Conservation (phyloP, 2,329 filamentous ascomycete species). For the Tolypocladium pustulatum region DNA sequence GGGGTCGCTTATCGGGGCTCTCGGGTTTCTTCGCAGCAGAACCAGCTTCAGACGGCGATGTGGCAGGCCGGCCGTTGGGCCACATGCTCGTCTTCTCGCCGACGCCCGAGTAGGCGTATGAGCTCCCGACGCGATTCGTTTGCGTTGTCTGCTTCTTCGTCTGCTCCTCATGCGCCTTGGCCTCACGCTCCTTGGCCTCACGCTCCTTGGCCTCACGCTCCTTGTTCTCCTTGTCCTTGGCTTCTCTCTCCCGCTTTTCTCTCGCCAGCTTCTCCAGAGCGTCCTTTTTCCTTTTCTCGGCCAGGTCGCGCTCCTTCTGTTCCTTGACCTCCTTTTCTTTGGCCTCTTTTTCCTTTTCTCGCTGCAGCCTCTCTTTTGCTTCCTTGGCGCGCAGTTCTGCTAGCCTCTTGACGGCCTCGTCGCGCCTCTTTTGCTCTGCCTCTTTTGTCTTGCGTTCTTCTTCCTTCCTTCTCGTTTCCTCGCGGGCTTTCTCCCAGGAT, state of each 20-base stretch:
- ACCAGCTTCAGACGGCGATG: constrained; percentile 18
- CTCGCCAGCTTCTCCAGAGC: background rate
- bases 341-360: constrained; percentile 27
- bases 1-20: constrained; percentile 28
- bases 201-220: too few relatives aligned
- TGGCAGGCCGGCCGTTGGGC: constrained; percentile 48
- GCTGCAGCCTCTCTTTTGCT: constrained; percentile 32
- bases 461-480: constrained; percentile 53
- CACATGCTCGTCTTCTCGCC: constrained; percentile 63
- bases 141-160: constrained; percentile 20
- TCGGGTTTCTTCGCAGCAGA: constrained; percentile 13
- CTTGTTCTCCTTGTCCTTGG: constrained; percentile 19
- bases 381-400: constrained; percentile 48
- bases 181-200: constrained; percentile 18
- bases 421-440: constrained; percentile 49
- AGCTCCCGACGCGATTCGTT: constrained; percentile 31
- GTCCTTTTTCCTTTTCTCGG: constrained; percentile 18
- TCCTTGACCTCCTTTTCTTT: constrained; percentile 25
- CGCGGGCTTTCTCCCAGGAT: constrained; percentile 59
- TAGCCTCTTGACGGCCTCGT: constrained; percentile 41
- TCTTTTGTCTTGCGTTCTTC: constrained; percentile 52
- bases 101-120: constrained; percentile 54
- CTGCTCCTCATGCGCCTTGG: constrained; percentile 17
- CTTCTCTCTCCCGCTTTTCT: constrained; percentile 16
- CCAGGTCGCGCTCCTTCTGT: constrained; percentile 22